Evolutionary conservation across 2,329 filamentous ascomycete genomes (phyloP).

Genomic region (Anthostomella pinea): DNA sequence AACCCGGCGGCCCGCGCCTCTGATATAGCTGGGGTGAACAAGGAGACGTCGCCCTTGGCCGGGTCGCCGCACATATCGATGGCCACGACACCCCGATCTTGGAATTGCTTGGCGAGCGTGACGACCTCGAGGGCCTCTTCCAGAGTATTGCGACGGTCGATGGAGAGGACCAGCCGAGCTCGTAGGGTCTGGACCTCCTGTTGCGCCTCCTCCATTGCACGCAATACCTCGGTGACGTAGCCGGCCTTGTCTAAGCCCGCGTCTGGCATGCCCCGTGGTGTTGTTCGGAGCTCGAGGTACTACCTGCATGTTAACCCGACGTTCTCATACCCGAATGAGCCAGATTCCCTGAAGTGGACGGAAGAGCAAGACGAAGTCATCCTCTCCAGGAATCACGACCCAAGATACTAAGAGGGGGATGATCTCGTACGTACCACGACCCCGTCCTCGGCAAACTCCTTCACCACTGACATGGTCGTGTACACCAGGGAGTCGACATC

Average conservation of each 20-base stretch:
- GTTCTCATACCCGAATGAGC: too few species aligned
- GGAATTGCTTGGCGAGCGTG: slow-evolving; percentile 57
- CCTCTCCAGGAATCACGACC: not conserved
- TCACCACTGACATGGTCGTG: slow-evolving; percentile 63
- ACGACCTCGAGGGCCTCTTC: slow-evolving; percentile 62
- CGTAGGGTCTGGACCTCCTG: slow-evolving; percentile 43
- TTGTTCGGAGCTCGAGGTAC: slow-evolving; percentile 82
- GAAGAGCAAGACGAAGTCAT: too few species aligned
- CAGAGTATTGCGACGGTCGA: slow-evolving; percentile 64
- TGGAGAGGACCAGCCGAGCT: slow-evolving; percentile 67
- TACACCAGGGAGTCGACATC: slow-evolving; percentile 57
- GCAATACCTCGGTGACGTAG: slow-evolving; percentile 66
- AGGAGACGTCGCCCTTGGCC: slow-evolving; percentile 54
- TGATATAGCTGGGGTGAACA: slow-evolving; percentile 58
- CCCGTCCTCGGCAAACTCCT: slow-evolving; percentile 66
- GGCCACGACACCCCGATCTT: slow-evolving; percentile 59
- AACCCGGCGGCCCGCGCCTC: slow-evolving; percentile 55
- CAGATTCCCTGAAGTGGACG: too few species aligned
- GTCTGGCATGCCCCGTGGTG: slow-evolving; percentile 61
- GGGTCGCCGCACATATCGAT: slow-evolving; percentile 81
- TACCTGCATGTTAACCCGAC: too few species aligned
- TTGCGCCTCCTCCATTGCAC: slow-evolving; percentile 48
- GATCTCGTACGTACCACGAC: too few species aligned
- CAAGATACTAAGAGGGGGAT: too few species aligned
- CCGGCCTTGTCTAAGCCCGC: slow-evolving; percentile 54